Base-by-base conservation (phyloP, 2,329 filamentous ascomycete species). In the Rutstroemia sp. region DNA sequence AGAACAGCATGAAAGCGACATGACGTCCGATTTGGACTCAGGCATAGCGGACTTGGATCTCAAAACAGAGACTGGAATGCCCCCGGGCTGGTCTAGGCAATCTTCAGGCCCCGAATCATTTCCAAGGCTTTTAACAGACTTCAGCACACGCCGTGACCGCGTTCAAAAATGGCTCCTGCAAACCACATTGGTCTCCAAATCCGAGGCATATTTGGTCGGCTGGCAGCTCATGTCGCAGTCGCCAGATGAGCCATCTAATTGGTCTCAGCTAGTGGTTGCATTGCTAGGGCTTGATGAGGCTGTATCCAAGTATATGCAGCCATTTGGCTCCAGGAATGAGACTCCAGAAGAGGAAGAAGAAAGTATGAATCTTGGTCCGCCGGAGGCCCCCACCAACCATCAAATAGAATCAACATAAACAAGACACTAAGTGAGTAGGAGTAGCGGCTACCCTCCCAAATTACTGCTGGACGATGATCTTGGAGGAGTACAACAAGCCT, bases 81-180 rank as follows among this genome's bases (percentile, higher is more conserved):
- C 4, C 52, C 56, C 30, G 16, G 3, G 14, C 18, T 1, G 2
- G 7, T 12, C 37, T 10, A 21, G 39, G 18, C 34, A 16, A n/a
- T 47, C 58, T 51, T 16, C 49, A 16, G 55, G 56, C 23, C 50
- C 56, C 38, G 57, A 62, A 30, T 47, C 59, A 1, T 61, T 63
- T 58, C 47, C 54, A 12, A 27, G 58, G 12, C 37, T 64, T 2
- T 34, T 62, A 18, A 61, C 56, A 9, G 51, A 62, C n/a, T 66
- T 65, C 45, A 54, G 47, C 9, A 60, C 65, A 7, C 54, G 41
- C 27, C 59, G 65, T 30, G 59, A 61, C 19, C 59, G 63, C 21
- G 59, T 66, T 30, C 63, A 62, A 41, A 62, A 62, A 47, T 66
- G 65, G 64, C 27, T 66, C 12, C 23, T 60, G 30, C 56, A 60